Base-by-base conservation (phyloP, 2,329 filamentous ascomycete species). In the Aspergillus texensis region DNA sequence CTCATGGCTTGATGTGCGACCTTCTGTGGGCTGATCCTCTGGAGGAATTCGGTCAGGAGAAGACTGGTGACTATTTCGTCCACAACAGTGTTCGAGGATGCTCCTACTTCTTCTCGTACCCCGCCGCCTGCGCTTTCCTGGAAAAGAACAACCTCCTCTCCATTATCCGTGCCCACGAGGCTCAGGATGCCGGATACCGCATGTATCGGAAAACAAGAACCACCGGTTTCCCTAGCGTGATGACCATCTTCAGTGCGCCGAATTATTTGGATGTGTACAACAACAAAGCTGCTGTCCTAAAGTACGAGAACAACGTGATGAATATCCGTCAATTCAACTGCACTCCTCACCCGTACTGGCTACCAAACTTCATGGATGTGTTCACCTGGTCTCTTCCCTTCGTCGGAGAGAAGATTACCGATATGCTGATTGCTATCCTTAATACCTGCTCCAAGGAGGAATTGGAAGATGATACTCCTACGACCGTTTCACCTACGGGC, bases 221-320 rank as follows among this genome's bases (percentile, higher is more conserved):
- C 1, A 99, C 95, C 24, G 95, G 95, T 2, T 99, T 99, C 83
- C 95, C 95, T 26, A 97, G 94, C 81, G 95, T 99, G 67, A 99
- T 99, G 95, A 99, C 95, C 71, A 99, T 99, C 74, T 99, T 99
- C 85, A 98, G 94, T 52, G 95, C 95, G 1, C 95, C 95, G 43
- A 99, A 99, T 81, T 99, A 99, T 77, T 88, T 99, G 67, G 95
- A 99, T 75, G 94, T 99, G 43, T 99, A 99, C 83, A 99, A 99
- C 88, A 99, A 99, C 86, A 99, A 99, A 84, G 95, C 95, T 2
- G 95, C 95, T 0, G 95, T 99, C 46, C 84, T 99, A 73, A 99
- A 99, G 83, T 99, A 99, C 78, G 95, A 99, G 83, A 99, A 99
- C 81, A 99, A 99, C 75, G 95, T 99, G 65, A 99, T 99, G 95